Base-by-base conservation (phyloP, 2,329 filamentous ascomycete genomes). In the Lojkania enalia region DNA sequence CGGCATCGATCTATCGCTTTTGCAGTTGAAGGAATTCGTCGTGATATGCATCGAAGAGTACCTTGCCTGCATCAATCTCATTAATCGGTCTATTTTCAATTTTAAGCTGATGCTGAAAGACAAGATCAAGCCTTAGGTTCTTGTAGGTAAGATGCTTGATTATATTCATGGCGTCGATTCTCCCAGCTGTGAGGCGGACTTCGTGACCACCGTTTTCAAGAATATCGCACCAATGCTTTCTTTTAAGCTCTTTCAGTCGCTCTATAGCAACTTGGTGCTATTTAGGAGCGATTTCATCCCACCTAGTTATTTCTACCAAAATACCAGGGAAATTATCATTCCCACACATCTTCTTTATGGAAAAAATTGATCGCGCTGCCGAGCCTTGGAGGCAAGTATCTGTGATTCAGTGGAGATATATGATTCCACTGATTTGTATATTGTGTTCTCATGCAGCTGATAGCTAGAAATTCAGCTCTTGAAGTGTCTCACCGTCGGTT, bases 381-480 rank as follows among this genome's bases (percentile, higher is more conserved):
- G 70, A 70, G 42, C 73, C 67, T 4, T 62, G 57, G 48, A 77
- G 59, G 6, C 74, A 65, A 12, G 54, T 64, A 36, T 77, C 69
- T 1, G 64, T 69, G 44, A 78, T 77, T 1, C 65, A 61, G 40
- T 76, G 74, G 3, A 77, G 56, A 51, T 76, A 77, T 20, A 77
- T 68, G 29, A 77, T 70, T 0, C 75, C 75, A 9, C 60, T 65
- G 3, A 77, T 61, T 36, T 64, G 60, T 37, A 70, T 60, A 4
- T 64, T 48, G n/a, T 30, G 19, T 14, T 45, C 53, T 43, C 71
- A 72, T 0, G 66, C 58, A 1, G 45, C 46, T 1, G 58, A 55
- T 3, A 77, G 62, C 54, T 67, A 76, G 15, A 60, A 56, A 2
- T 72, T 71, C 16, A 77, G 71, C 21, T 69, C 56, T 23, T 62